These are phyloP conservation scores for Starmerella cellae DNA, from an alignment of 805 yeast species.

Conservation along the genomic window DNA sequence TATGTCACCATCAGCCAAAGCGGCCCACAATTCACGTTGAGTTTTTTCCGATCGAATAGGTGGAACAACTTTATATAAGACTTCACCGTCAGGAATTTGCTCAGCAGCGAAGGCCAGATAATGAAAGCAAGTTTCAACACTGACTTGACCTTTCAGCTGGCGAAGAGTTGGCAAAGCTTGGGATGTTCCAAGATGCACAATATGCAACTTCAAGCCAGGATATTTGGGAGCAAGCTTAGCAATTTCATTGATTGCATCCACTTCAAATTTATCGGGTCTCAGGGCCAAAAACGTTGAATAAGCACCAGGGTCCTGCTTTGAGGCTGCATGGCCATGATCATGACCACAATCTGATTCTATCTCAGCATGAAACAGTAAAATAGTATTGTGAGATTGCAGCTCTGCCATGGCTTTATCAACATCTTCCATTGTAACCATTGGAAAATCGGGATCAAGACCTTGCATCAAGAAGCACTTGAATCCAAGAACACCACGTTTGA, in stretches of 20 bases:
- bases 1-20: slow-evolving; percentile 49
- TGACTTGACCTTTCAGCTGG: slow-evolving; percentile 30
- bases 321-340: slow-evolving; percentile 8
- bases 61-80: slow-evolving; percentile 88
- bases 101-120: slow-evolving; percentile 71
- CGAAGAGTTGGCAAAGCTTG: slow-evolving; percentile 68
- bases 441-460: slow-evolving; percentile 94
- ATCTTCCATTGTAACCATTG: slow-evolving; percentile 55
- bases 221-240: slow-evolving; percentile 43
- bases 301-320: slow-evolving; percentile 38
- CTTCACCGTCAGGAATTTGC: slow-evolving; percentile 58
- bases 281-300: slow-evolving; percentile 68
- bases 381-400: slow-evolving; percentile 51
- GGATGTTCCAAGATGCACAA: slow-evolving; percentile 80
- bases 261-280: slow-evolving; percentile 79
- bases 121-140: slow-evolving; percentile 93
- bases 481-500: slow-evolving; percentile 80
- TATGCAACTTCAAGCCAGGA: slow-evolving; percentile 44
- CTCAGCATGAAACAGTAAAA: slow-evolving; percentile 89
- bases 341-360: slow-evolving; percentile 40
- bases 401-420: slow-evolving; percentile 52
- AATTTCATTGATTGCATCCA: slow-evolving; percentile 65
- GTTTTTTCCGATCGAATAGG: slow-evolving; percentile 74
- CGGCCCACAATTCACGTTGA: slow-evolving; percentile 64
- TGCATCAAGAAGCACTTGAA: slow-evolving; percentile 88